Base-by-base conservation (phyloP, 306 rosid species). In the Myrica gale region DNA sequence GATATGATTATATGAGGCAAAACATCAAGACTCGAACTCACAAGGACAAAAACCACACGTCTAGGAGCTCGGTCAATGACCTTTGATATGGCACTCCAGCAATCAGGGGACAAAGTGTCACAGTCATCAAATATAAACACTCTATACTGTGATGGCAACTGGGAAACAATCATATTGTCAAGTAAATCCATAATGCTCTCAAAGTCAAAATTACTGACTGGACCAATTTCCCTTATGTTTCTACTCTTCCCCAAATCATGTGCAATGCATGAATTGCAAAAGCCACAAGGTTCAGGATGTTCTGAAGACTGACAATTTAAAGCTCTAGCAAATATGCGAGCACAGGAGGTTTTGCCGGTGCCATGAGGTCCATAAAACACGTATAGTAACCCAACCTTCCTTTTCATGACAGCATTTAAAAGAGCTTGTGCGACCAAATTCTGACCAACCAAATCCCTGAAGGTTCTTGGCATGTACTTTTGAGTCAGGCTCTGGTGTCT, bases 311-410 rank as follows among this genome's bases (percentile, higher is more conserved):
- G 93, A 83, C 99, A 96, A 84, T 90, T 96, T 77, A 96, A 83
- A 82, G 99, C 97, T 86, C 91, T 86, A 15, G 99, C 91, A 84
- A 96, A 90, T 74, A 96, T 83, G 21, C 96, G 98, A 74, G 99
- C 99, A 74, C 89, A 88, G 1, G 99, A 92, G 11, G 98, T 96
- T 79, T 96, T 96, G 42, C 99, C 99, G 1, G 98, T 96, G 60
- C 99, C 99, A 81, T 89, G 99, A 65, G 99, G 98, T 74, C 99
- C 99, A 69, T 92, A 87, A 87, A 96, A 96, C 74, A 92, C 96
- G 78, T 96, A 96, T 26, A 96, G 76, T 80, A 92, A 73, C 15
- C 98, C 99, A 78, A 96, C 89, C 78, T 88, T 92, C 85, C 87
- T 90, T 75, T 15, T 90, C 44, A 70, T 65, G 68, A 89, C 98